A percentile compares a stretch with the other conserved stretches of the same genome.
Conservation (phyloP, 306 rosid species). For the Inga oerstediana region DNA sequence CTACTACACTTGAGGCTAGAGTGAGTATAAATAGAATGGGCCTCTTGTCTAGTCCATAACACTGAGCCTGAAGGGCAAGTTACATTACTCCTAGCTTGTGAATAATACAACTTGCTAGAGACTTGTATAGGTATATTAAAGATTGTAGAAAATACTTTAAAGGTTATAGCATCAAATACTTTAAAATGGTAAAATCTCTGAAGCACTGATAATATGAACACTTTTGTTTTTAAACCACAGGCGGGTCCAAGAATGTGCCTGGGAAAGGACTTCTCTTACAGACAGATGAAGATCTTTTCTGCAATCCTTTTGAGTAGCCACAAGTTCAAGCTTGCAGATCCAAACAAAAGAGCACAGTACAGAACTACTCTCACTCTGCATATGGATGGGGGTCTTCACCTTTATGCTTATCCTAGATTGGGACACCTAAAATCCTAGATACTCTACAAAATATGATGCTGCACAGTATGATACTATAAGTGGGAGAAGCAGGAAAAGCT, state of each 20-base stretch:
- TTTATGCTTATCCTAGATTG: slow-evolving; percentile 41
- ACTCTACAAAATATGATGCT: not conserved
- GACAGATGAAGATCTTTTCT: slow-evolving; percentile 61
- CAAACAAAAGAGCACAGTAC: slow-evolving; percentile 46
- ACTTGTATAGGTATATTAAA: not conserved
- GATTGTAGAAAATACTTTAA: not conserved
- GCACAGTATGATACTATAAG: not conserved
- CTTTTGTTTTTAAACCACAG: not conserved
- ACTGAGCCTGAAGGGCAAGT: not conserved
- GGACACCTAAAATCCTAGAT: not conserved
- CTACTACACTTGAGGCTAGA: not conserved
- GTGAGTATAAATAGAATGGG: not conserved
- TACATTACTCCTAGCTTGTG: not conserved
- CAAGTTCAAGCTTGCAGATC: slow-evolving; percentile 54
- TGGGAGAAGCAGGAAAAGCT: not conserved
- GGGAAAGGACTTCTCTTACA: slow-evolving; percentile 66
- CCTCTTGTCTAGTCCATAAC: not conserved
- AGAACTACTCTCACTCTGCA: slow-evolving; percentile 64
- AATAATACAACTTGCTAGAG: not conserved
- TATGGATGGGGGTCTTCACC: slow-evolving; percentile 62
- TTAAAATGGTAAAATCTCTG: not conserved
- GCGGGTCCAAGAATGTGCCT: slow-evolving; percentile 62
- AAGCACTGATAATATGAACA: not conserved
- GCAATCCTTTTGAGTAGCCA: slow-evolving; percentile 51
- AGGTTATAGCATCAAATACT: not conserved